These are phyloP conservation scores for Limonomyces culmigenus DNA, from an alignment of 1,284 basidiomycete species.

Conservation along the genomic window DNA sequence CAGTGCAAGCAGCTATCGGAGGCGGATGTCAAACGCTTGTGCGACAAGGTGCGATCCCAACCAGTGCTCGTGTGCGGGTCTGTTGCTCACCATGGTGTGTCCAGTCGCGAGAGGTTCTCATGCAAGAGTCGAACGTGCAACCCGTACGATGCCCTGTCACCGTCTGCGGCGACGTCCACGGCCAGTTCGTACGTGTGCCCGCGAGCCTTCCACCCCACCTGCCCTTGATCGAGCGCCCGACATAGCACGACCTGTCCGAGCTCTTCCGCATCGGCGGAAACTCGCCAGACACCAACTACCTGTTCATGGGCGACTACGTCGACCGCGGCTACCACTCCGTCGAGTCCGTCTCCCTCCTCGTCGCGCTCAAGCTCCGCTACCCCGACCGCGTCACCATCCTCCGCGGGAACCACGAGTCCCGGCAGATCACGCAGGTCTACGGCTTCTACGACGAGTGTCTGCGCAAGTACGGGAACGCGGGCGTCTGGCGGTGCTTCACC, in stretches of 20 bases:
- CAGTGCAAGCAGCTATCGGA: slow-evolving; percentile 98
- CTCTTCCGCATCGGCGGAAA: slow-evolving; percentile 98
- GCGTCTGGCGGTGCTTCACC: slow-evolving; percentile 99
- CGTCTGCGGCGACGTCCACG: slow-evolving; percentile 96
- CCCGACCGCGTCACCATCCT: slow-evolving; percentile 97
- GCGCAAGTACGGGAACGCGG: slow-evolving; percentile 98
- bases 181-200: slow-evolving; percentile 88
- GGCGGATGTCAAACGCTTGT: slow-evolving; percentile 91
- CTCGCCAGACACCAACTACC: slow-evolving; percentile 98
- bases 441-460: slow-evolving; percentile 99
- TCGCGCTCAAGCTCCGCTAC: slow-evolving; percentile 95
- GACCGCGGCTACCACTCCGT: slow-evolving; percentile 99
- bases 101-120: slow-evolving; percentile 91
- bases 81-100: slow-evolving; percentile 5
- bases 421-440: slow-evolving; percentile 99
- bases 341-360: slow-evolving; percentile 96
- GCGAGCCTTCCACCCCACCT: slow-evolving; percentile 8
- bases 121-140: slow-evolving; percentile 97
- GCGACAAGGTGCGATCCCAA: slow-evolving; percentile 76
- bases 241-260: slow-evolving; percentile 94
- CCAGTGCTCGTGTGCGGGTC: slow-evolving; percentile 6
- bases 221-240: slow-evolving; percentile 2
- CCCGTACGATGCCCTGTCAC: slow-evolving; percentile 96
- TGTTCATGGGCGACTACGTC: slow-evolving; percentile 99
- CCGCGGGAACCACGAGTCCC: slow-evolving; percentile 95